A percentile compares a stretch with the other conserved stretches of the same genome.
These are phyloP conservation scores for Sporisorium scitamineum DNA, from an alignment of 1,284 basidiomycete genomes.

Conservation along the genomic window DNA sequence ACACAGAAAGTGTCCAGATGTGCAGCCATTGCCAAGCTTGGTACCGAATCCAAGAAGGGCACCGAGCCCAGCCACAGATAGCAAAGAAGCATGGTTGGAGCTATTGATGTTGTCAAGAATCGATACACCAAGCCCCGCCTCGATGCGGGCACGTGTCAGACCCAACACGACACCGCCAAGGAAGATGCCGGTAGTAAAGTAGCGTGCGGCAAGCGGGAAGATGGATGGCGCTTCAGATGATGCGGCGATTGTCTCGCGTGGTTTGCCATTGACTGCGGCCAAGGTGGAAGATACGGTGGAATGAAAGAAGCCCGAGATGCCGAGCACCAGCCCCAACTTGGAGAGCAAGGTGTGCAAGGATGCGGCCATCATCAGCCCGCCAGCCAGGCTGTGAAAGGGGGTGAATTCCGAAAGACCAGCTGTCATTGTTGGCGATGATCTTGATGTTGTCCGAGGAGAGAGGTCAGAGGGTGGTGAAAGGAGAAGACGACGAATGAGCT, in stretches of 20 bases:
- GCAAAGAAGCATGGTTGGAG: conserved; percentile 1
- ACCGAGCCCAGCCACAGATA: conserved; percentile 30
- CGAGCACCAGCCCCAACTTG: conserved; percentile 59
- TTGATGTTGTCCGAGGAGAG: background rate
- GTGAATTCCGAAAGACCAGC: conserved; percentile 42
- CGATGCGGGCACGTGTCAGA: conserved; percentile 37
- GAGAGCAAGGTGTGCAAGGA: conserved; percentile 55
- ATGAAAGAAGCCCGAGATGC: conserved; percentile 66
- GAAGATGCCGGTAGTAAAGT: conserved; percentile 58
- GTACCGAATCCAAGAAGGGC: conserved; percentile 63
- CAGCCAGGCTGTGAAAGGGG: conserved; percentile 58
- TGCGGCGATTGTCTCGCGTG: conserved; percentile 2
- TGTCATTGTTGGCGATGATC: conserved; percentile 11
- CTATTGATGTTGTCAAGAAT: conserved; percentile 51
- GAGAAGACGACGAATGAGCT: background rate
- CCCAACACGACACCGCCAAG: conserved; percentile 55
- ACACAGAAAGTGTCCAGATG: conserved; percentile 66
- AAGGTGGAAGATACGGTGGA: conserved; percentile 28
- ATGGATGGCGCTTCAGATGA: conserved; percentile 16
- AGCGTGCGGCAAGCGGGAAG: conserved; percentile 28
- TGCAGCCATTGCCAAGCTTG: conserved; percentile 66
- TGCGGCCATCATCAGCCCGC: conserved; percentile 65
- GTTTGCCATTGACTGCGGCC: background rate
- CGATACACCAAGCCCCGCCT: conserved; percentile 37
- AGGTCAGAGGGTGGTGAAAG: background rate